phyloP scores from a whole-genome alignment of 805 yeast species.

The Starmera amethionina region DNA sequence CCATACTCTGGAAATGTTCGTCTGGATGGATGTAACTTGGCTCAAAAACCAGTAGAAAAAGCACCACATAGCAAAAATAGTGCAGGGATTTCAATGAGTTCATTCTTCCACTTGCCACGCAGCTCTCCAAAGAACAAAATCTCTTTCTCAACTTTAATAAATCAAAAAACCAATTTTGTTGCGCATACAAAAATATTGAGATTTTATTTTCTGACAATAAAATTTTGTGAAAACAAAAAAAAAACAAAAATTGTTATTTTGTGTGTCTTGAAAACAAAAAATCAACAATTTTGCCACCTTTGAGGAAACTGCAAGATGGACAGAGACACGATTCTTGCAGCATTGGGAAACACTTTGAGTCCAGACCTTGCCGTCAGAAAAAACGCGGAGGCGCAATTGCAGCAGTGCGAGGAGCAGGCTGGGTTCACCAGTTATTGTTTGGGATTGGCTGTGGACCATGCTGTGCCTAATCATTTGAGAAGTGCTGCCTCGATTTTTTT shows the following conservation, averaged over 20 bases:
- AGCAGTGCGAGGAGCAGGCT: conserved; percentile 40
- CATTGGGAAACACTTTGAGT: conserved; percentile 46
- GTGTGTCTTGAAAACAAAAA: background rate
- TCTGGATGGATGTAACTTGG: conserved; percentile 94
- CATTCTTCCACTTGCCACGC: background rate
- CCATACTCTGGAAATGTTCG: conserved; percentile 91
- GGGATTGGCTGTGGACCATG: conserved; percentile 36
- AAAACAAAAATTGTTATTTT: too few species aligned
- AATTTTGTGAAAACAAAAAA: background rate
- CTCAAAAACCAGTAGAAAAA: conserved; percentile 49
- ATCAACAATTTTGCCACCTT: background rate
- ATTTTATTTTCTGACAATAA: too few species aligned
- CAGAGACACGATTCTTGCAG: conserved; percentile 36
- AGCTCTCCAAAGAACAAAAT: background rate
- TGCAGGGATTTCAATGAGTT: conserved; percentile 9
- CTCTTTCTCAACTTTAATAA: background rate
- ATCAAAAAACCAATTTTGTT: background rate
- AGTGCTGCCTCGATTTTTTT: conserved; percentile 59
- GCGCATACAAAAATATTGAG: conserved; percentile 1
- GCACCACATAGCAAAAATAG: conserved; percentile 14
- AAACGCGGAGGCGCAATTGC: conserved; percentile 42
- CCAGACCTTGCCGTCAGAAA: conserved; percentile 39
- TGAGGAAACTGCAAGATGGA: conserved; percentile 19
- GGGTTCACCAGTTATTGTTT: conserved; percentile 50
- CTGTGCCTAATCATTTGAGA: conserved; percentile 33